Base-by-base conservation (phyloP, 2,329 filamentous ascomycete species). In the Calonectria ilicicola region DNA sequence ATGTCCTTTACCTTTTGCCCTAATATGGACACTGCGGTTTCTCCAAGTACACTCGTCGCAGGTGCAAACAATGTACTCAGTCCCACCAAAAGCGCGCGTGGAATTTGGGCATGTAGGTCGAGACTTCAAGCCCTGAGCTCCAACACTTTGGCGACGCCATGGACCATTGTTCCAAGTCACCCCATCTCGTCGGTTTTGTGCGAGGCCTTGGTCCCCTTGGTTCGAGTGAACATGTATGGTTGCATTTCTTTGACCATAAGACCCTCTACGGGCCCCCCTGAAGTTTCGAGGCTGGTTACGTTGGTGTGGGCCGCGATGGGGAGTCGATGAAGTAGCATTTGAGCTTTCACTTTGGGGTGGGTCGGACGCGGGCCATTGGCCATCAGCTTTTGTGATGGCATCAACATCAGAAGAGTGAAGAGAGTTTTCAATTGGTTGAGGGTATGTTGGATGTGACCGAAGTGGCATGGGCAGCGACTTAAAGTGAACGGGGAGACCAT, bases 21-120 rank as follows among this genome's bases (percentile, higher is more conserved):
- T 72, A 26, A 84, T 74, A 73, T 77, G 78, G 15, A 84, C 70
- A 66, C 80, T 83, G 63, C 80, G 78, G 65, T 85, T 84, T 40
- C 79, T 75, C 8, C 70, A 56, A 26, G 76, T 74, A 44, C 83
- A 85, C 3, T 70, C 62, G 19, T 67, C 38, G 42, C 83, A 85
- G 56, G 56, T 67, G 65, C 83, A 85, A 1, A 74, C 77, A 19
- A 73, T 67, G 67, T 84, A 84, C 2, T 79, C 75, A 10, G 70
- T 74, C 14, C 44, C 60, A 3, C 49, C 69, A 19, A 60, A 44
- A 2, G 58, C 47, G 38, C 68, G 49, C 56, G 58, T 70, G 21
- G 74, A 64, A 70, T 82, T 82, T 21, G 75, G 79, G 32, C 81
- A 82, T 23, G 26, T 6, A 17, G 10, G 17, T 26, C 6, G 29